Evolutionary conservation across 208 protist genomes (phyloP), one percentile per base, ranked within the genome.

Genomic region (Trypanosoma platydactyli): DNA sequence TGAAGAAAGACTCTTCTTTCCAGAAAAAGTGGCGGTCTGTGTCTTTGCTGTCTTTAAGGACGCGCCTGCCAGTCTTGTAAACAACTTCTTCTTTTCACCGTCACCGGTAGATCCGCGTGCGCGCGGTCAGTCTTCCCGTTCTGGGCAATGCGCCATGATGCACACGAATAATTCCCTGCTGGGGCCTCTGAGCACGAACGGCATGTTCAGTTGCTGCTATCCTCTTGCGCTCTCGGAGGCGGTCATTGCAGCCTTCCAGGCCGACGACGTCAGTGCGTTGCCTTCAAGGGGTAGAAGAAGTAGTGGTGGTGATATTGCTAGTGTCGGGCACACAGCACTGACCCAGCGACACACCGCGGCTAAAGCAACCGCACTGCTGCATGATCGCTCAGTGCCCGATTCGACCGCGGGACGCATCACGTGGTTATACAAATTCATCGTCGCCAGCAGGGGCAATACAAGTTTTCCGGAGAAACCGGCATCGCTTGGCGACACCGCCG

Each of bases 391-490:
- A 3, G 53, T 73, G 5, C 24, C 64, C 1, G 52, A 18, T 1
- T n/a, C 44, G 15, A 52, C 63, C 15, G 20, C 30, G 29, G 41
- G 57, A 11, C 64, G 78, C n/a, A 22, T 79, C 1, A 65, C 66
- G 53, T 83, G 78, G 78, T 35, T 83, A 24, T 77, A 79, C 61
- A 53, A 56, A 30, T 48, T 83, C 41, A 68, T 33, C 38, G 78
- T 83, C 16, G 46, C 64, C 44, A 53, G 72, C 42, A 64, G 78
- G 20, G 18, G 20, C 55, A 16, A 57, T 40, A 53, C 1, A 33
- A 24, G 16, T 16, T 57, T 76, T 45, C 78, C 68, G 24, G 44
- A 44, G 15, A 9, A 18, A 22, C 61, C 72, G 5, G 42, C 42
- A 18, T 49, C 55, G 38, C 27, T 80, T 27, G 58, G 24, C 18